Evolutionary conservation across 75 land plant genomes (phyloP).

Genomic region (Isoetes taiwanensis): DNA sequence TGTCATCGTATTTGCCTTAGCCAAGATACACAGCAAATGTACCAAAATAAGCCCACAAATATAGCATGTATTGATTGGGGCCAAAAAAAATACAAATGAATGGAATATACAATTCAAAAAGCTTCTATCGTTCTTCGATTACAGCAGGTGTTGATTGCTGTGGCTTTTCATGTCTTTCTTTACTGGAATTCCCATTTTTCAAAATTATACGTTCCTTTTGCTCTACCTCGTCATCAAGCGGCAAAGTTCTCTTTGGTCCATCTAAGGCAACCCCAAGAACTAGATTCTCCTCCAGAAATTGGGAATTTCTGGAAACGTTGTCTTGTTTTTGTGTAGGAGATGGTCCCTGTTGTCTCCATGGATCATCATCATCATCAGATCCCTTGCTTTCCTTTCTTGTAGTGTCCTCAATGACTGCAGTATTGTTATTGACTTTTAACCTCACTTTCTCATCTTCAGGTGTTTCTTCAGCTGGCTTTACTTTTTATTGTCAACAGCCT

Average conservation of each 20-base stretch:
- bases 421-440: too few species aligned
- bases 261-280: constrained; percentile 89
- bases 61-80: too few species aligned
- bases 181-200: too few species aligned
- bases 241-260: constrained; percentile 78
- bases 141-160: too few species aligned
- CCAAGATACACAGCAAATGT: too few species aligned
- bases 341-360: constrained; percentile 10
- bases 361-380: constrained; percentile 4
- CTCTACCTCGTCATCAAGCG: constrained; percentile 54
- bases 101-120: too few species aligned
- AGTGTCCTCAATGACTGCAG: neutral
- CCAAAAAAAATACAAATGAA: too few species aligned
- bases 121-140: too few species aligned
- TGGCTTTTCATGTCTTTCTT: too few species aligned
- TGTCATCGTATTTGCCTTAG: too few species aligned
- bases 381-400: neutral
- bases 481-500: neutral
- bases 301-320: neutral
- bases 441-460: neutral
- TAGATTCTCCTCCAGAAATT: constrained; percentile 56
- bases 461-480: neutral
- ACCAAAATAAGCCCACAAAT: too few species aligned
- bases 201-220: too few species aligned
- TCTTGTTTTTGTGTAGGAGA: neutral